phyloP scores from a whole-genome alignment of 768 basidiomycete genomes.

The Naganishia vaughanmartiniae region DNA sequence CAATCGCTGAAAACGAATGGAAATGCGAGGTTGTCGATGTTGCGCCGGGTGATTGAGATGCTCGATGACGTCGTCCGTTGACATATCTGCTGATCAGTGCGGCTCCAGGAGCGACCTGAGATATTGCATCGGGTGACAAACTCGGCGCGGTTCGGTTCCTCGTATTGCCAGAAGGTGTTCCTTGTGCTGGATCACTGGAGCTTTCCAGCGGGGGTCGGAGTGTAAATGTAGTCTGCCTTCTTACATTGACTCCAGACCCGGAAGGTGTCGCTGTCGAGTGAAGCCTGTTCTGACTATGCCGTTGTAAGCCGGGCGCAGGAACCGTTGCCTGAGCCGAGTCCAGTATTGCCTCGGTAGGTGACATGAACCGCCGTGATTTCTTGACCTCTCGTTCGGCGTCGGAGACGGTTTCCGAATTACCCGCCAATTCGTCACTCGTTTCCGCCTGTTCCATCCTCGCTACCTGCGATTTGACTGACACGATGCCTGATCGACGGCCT shows the following conservation, averaged over 20 bases:
- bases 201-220: slow-evolving; percentile 1
- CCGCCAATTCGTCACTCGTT: not conserved
- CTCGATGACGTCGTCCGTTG: slow-evolving; percentile 17
- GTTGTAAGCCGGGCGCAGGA: slow-evolving; percentile 10
- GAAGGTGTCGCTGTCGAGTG: not conserved
- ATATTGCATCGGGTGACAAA: not conserved
- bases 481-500: not conserved
- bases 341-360: slow-evolving; percentile 10
- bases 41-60: slow-evolving; percentile 1
- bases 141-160: not conserved
- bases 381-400: slow-evolving; percentile 10
- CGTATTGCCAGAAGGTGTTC: not conserved
- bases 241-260: not conserved
- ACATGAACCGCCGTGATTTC: slow-evolving; percentile 11
- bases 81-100: slow-evolving; percentile 6
- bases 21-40: not conserved
- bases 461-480: not conserved
- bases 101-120: not conserved
- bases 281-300: not conserved
- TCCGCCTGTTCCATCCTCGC: not conserved
- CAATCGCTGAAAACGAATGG: slow-evolving; percentile 11
- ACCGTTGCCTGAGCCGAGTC: slow-evolving; percentile 8
- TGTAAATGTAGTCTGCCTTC: slow-evolving; percentile 21
- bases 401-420: not conserved
- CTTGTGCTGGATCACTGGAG: not conserved